phyloP scores from a whole-genome alignment of 2,329 filamentous ascomycete genomes.

The Verticillium nonalfalfae region DNA sequence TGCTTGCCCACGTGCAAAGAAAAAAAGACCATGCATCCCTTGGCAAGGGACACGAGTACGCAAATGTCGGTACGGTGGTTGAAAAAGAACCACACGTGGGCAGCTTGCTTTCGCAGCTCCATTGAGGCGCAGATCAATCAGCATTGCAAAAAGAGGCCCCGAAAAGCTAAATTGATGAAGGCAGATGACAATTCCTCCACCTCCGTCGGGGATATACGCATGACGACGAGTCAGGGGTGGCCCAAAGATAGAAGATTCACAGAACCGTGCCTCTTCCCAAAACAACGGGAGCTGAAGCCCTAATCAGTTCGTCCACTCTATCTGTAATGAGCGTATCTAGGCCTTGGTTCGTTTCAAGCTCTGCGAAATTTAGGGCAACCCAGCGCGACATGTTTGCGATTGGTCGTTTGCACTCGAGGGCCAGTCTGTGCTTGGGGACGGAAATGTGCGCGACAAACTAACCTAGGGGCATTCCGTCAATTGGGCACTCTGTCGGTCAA shows the following conservation, averaged over 20 bases:
- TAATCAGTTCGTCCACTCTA: not conserved
- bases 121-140: not conserved
- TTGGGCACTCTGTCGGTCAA: too few species aligned
- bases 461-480: not conserved
- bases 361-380: not conserved
- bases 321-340: not conserved
- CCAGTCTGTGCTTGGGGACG: too few species aligned
- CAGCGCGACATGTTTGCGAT: not conserved
- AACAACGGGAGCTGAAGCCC: not conserved
- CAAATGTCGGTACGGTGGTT: too few species aligned
- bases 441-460: too few species aligned
- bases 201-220: not conserved
- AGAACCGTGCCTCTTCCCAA: not conserved
- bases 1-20: too few species aligned
- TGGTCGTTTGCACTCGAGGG: not conserved
- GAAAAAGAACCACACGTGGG: not conserved
- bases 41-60: too few species aligned
- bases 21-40: too few species aligned
- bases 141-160: not conserved
- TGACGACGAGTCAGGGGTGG: not conserved
- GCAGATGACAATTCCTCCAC: not conserved
- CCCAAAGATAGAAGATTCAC: not conserved
- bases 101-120: not conserved
- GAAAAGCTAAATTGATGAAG: not conserved
- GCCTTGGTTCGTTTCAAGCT: not conserved